phyloP scores from a whole-genome alignment of 345 rosid species.

The Citrus reticulata region DNA sequence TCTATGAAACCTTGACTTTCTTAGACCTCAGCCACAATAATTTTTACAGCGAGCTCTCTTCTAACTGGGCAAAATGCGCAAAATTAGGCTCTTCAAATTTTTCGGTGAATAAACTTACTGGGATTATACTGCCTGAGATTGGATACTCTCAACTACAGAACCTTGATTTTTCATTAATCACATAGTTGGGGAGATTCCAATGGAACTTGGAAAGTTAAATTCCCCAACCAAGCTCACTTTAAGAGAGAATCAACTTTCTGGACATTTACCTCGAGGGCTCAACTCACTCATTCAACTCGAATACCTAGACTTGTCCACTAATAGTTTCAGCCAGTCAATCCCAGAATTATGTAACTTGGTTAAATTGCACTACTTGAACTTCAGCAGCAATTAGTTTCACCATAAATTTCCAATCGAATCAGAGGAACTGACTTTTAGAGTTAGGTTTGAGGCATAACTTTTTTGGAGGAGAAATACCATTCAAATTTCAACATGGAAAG shows the following conservation, averaged over 20 bases:
- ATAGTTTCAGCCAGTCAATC: not conserved
- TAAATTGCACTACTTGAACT: slow-evolving; percentile 12
- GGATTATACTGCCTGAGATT: not conserved
- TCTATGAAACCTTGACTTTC: too few species aligned
- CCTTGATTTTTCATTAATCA: slow-evolving; percentile 17
- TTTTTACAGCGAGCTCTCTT: not conserved
- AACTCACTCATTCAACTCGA: not conserved
- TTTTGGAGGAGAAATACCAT: slow-evolving; percentile 24
- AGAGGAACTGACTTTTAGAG: not conserved
- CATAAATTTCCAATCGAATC: slow-evolving; percentile 18
- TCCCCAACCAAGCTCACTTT: slow-evolving; percentile 15
- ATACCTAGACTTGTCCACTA: not conserved
- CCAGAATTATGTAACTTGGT: slow-evolving; percentile 1
- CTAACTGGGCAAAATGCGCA: not conserved
- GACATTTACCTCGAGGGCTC: not conserved
- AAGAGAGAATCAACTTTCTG: not conserved
- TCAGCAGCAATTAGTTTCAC: slow-evolving; percentile 27
- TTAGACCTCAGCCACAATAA: not conserved
- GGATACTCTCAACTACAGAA: too few species aligned
- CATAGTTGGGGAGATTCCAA: slow-evolving; percentile 21
- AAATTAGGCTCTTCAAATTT: not conserved
- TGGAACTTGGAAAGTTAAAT: slow-evolving; percentile 16
- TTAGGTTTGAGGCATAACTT: slow-evolving; percentile 30
- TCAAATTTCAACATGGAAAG: too few species aligned
- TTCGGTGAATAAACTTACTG: not conserved